phyloP scores from a whole-genome alignment of 169 alveolate genomes.

The Plasmodium malariae region DNA sequence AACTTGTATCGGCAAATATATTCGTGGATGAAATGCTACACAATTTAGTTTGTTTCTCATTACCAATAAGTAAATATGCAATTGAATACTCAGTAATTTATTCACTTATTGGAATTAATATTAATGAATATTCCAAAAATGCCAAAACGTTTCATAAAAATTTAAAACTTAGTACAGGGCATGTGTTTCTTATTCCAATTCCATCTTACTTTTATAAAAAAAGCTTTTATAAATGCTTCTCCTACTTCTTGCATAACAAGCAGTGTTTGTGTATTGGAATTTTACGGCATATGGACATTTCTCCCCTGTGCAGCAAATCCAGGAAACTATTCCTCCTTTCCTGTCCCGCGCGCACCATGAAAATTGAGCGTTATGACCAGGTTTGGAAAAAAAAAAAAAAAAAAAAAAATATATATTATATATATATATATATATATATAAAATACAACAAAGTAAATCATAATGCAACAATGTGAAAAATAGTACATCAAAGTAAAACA shows the following conservation, averaged over 20 bases:
- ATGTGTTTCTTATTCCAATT: slow-evolving; percentile 39
- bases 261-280: slow-evolving; percentile 67
- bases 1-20: slow-evolving; percentile 85
- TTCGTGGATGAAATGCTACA: slow-evolving; percentile 88
- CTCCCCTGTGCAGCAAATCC: slow-evolving; percentile 48
- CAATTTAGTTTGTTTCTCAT: slow-evolving; percentile 84
- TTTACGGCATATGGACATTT: slow-evolving; percentile 47
- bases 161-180: slow-evolving; percentile 69
- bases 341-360: slow-evolving; percentile 74
- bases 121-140: slow-evolving; percentile 57
- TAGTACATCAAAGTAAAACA: too few species aligned
- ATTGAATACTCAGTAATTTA: slow-evolving; percentile 81
- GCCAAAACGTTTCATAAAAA: slow-evolving; percentile 39
- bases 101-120: slow-evolving; percentile 71
- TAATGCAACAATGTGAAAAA: too few species aligned
- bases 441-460: too few species aligned
- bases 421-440: too few species aligned
- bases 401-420: too few species aligned
- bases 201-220: slow-evolving; percentile 74
- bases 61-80: slow-evolving; percentile 80
- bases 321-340: slow-evolving; percentile 43
- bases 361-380: slow-evolving; percentile 59
- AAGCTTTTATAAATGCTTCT: slow-evolving; percentile 64
- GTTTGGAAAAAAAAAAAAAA: slow-evolving; percentile 13
- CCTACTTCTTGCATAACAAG: slow-evolving; percentile 57